Base-by-base conservation (phyloP, 1,284 basidiomycete genomes). In the Trametes polyzona region DNA sequence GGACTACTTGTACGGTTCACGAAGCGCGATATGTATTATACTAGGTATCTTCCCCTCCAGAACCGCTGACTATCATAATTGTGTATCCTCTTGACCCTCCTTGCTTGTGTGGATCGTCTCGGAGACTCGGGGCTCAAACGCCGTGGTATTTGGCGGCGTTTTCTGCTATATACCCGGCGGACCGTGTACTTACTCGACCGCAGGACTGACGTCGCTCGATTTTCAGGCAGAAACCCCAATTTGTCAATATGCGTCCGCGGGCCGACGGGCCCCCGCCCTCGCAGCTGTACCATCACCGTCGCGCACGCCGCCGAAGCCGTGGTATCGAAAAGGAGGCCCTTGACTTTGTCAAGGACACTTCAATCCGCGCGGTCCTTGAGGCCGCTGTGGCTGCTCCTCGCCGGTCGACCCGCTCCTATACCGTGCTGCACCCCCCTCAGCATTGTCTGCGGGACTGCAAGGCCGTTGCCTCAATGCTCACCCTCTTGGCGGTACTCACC, bases 401-500 rank as follows among this genome's bases (percentile, higher is more conserved):
- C 42, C 75, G 76, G 48, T 79, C 79, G 1, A 69, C 68, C 10
- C 69, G 74, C 0, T 73, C 75, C 7, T 60, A 72, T 9, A 67
- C 71, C 19, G 69, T 83, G 33, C 68, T 83, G n/a, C 11, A 74
- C 77, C 70, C 76, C 19, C 74, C 78, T 0, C 65, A 79, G 23
- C 75, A 81, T 58, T 79, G 74, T 51, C 61, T 75, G 7, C 67
- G 71, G n/a, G 74, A 78, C 0, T 80, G 77, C 66, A 70, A 75
- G 50, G 69, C 71, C 0, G 72, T 76, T 52, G 74, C 78, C 0
- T 69, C 76, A 0, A 65, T 79, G 23, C 67, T 80, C n/a, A 71
- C 73, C 16, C 76, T 84, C 54, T 69, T 87, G 16, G 76, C 83
- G 11, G 82, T 83, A 1, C 76, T 77, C 27, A 68, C 84, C 24